These are phyloP conservation scores for Teratosphaeria nubilosa DNA, from an alignment of 2,329 filamentous ascomycete species.

Conservation along the genomic window DNA sequence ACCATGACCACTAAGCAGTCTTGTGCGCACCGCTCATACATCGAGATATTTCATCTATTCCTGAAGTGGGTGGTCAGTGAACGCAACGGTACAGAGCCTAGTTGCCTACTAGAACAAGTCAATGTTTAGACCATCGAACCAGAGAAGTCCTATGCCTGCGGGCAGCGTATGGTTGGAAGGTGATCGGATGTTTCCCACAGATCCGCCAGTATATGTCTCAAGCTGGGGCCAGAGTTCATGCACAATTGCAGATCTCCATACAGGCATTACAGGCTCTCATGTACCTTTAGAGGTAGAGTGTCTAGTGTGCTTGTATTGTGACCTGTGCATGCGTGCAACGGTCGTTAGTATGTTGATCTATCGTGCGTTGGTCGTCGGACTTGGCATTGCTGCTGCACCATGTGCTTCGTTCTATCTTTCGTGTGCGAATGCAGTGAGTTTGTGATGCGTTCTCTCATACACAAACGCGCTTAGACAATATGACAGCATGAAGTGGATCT, in stretches of 20 bases:
- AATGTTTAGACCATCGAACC: neutral
- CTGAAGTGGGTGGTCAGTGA: neutral
- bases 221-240: neutral
- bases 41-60: neutral
- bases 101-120: neutral
- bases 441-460: neutral
- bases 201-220: neutral
- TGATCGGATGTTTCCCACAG: neutral
- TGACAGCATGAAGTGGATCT: neutral
- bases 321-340: no score
- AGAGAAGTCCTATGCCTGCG: neutral
- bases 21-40: neutral
- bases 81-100: neutral
- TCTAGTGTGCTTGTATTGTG: no score
- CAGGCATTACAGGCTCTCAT: no score
- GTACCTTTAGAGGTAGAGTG: no score
- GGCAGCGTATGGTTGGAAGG: neutral
- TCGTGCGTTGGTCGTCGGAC: no score
- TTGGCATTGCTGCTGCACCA: no score
- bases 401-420: no score
- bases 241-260: neutral
- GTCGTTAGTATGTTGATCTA: no score
- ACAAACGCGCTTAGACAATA: neutral
- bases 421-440: no score
- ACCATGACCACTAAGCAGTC: neutral